Conservation (phyloP, 2,329 filamentous ascomycete species). For the Aspergillus niger region DNA sequence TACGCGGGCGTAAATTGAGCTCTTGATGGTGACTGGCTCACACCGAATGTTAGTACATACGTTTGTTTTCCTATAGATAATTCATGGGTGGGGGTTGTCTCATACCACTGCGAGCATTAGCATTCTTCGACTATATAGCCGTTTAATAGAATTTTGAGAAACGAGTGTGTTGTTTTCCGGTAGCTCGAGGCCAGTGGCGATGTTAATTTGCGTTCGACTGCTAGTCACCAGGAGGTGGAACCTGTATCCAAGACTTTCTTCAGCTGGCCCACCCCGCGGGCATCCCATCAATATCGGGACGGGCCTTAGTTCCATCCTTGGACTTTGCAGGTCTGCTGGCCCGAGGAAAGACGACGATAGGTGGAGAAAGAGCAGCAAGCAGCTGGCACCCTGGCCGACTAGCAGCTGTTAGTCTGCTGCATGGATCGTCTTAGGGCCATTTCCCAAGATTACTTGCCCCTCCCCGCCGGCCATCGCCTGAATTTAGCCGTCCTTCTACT, state of each 20-base stretch:
- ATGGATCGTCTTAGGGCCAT: conserved; percentile 1
- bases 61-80: conserved; percentile 5
- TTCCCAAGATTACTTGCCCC: background rate
- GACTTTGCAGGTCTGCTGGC: background rate
- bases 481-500: conserved; percentile 15
- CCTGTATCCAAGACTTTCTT: background rate
- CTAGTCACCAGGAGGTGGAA: background rate
- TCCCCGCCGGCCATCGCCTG: background rate
- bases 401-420: background rate
- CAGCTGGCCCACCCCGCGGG: background rate
- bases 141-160: conserved; percentile 3
- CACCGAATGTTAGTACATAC: conserved; percentile 13
- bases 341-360: conserved; percentile 12
- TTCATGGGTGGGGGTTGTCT: conserved; percentile 2
- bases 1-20: conserved; percentile 8
- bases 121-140: conserved; percentile 3
- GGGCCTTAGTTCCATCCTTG: conserved; percentile 2
- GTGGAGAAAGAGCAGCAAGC: conserved; percentile 13
- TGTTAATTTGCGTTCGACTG: too few species aligned
- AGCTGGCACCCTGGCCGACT: background rate
- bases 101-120: conserved; percentile 1
- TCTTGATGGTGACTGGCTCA: conserved; percentile 11
- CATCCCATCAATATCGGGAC: background rate
- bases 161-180: background rate
- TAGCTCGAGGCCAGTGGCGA: background rate